Evolutionary conservation across 2,329 filamentous ascomycete genomes (phyloP).

Genomic region (Chalara sp.): DNA sequence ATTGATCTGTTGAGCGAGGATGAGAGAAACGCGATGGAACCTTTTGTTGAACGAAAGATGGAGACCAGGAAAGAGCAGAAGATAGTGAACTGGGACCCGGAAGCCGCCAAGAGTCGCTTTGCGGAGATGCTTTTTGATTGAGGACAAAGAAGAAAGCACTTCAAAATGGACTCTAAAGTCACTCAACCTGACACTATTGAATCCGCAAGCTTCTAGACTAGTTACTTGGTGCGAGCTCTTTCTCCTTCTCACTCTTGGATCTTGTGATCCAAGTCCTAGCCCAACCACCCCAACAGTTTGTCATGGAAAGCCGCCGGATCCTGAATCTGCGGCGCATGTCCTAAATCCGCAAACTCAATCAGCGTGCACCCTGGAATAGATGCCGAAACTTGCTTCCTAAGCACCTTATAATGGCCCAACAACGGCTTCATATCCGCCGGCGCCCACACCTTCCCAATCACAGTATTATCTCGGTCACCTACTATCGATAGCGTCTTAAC

Average conservation of each 20-base stretch:
- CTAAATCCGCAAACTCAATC: conserved; percentile 40
- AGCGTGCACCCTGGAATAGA: conserved; percentile 38
- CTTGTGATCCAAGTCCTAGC: neutral
- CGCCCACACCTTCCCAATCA: conserved; percentile 46
- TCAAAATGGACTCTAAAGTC: conserved; percentile 6
- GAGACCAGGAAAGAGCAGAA: conserved; percentile 15
- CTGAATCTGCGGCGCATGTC: conserved; percentile 48
- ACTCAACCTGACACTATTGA: conserved; percentile 9
- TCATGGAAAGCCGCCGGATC: conserved; percentile 39
- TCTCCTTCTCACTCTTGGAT: conserved; percentile 6
- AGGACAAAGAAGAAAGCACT: conserved; percentile 5
- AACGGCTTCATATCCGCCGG: conserved; percentile 32
- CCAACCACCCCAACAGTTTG: conserved; percentile 39
- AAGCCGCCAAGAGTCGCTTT: neutral
- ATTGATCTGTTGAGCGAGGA: conserved; percentile 21
- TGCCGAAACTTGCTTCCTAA: conserved; percentile 38
- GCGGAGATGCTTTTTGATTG: conserved; percentile 12
- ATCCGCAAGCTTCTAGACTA: conserved; percentile 8
- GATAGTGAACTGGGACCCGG: conserved; percentile 9
- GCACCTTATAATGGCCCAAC: conserved; percentile 42
- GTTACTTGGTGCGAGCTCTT: conserved; percentile 7
- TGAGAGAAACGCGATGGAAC: conserved; percentile 24
- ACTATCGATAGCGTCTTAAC: conserved; percentile 8
- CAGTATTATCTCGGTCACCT: conserved; percentile 25
- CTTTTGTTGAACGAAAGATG: conserved; percentile 27